Percentiles rank a stretch among this genome's conserved stretches.
Evolutionary conservation across 306 rosid species (phyloP).

Genomic region (Pterocarpus macrocarpus): DNA sequence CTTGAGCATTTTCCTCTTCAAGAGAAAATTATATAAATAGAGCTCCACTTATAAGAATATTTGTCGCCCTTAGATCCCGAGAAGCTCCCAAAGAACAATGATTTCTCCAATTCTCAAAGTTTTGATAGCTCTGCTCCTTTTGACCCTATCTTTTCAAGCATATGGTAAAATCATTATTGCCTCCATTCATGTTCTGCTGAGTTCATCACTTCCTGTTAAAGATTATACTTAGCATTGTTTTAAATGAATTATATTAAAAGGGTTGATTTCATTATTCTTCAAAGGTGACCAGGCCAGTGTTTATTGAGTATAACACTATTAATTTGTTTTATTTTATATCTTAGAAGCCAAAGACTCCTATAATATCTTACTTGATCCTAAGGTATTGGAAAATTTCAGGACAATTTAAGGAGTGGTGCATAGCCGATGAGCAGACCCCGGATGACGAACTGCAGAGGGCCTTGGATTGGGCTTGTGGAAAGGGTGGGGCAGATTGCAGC

Average conservation of each 20-base stretch:
- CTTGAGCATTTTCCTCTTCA: conserved; percentile 15
- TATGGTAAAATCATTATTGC: conserved; percentile 44
- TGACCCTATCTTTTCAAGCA: conserved; percentile 39
- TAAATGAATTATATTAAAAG: conserved; percentile 1
- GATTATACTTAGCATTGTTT: background rate
- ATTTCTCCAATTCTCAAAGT: conserved; percentile 36
- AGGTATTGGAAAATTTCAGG: conserved; percentile 52
- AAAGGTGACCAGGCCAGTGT: background rate
- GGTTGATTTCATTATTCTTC: background rate
- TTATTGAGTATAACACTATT: background rate
- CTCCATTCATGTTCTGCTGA: background rate
- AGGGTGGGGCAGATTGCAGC: conserved; percentile 74
- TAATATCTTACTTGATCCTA: conserved; percentile 16
- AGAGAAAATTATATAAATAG: background rate
- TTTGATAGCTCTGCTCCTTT: conserved; percentile 41
- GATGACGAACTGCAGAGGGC: conserved; percentile 73
- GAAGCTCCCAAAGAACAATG: conserved; percentile 45
- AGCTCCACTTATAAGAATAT: background rate
- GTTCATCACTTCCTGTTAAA: background rate
- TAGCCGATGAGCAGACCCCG: conserved; percentile 82
- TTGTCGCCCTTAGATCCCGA: conserved; percentile 17
- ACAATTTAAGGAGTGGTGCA: conserved; percentile 76
- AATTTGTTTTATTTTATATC: background rate
- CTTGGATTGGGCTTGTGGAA: conserved; percentile 79
- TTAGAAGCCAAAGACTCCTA: background rate